phyloP scores from a whole-genome alignment of 2,329 filamentous ascomycete genomes.

The Stagonosporopsis chrysanthemi region DNA sequence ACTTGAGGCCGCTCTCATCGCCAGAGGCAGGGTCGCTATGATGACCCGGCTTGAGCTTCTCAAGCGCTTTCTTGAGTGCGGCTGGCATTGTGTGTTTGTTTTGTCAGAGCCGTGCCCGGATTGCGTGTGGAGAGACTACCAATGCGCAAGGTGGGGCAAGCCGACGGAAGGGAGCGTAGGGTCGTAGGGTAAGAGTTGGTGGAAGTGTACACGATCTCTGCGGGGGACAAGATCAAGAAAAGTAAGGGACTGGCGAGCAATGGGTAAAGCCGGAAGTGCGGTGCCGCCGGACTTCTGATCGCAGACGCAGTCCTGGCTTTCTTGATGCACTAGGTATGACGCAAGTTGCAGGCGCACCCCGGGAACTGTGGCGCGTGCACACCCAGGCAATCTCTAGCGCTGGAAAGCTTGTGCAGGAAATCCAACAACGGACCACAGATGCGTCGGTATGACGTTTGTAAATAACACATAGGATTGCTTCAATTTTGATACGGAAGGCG shows the following conservation, averaged over 20 bases:
- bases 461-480: neutral
- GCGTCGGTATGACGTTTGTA: slow-evolving; percentile 21
- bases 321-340: slow-evolving; percentile 22
- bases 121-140: slow-evolving; percentile 40
- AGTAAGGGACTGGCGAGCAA: slow-evolving; percentile 12
- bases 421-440: slow-evolving; percentile 9
- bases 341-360: slow-evolving; percentile 13
- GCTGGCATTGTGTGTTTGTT: slow-evolving; percentile 29
- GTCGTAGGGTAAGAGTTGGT: slow-evolving; percentile 2
- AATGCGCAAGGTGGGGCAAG: slow-evolving; percentile 38
- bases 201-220: slow-evolving; percentile 5
- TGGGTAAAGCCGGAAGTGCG: slow-evolving; percentile 7
- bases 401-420: slow-evolving; percentile 19
- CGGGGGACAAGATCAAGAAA: slow-evolving; percentile 1
- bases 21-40: slow-evolving; percentile 43
- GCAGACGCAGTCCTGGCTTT: slow-evolving; percentile 12
- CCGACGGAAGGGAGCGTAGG: slow-evolving; percentile 24
- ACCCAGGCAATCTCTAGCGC: slow-evolving; percentile 11
- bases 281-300: slow-evolving; percentile 10
- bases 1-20: slow-evolving; percentile 44
- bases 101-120: slow-evolving; percentile 33
- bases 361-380: slow-evolving; percentile 22
- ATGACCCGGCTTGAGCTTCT: slow-evolving; percentile 51
- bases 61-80: slow-evolving; percentile 57
- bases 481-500: neutral